Percentiles rank a stretch among this genome's conserved stretches.
Evolutionary conservation across 2,329 filamentous ascomycete species (phyloP).

Genomic region (Fusarium cicatricum): DNA sequence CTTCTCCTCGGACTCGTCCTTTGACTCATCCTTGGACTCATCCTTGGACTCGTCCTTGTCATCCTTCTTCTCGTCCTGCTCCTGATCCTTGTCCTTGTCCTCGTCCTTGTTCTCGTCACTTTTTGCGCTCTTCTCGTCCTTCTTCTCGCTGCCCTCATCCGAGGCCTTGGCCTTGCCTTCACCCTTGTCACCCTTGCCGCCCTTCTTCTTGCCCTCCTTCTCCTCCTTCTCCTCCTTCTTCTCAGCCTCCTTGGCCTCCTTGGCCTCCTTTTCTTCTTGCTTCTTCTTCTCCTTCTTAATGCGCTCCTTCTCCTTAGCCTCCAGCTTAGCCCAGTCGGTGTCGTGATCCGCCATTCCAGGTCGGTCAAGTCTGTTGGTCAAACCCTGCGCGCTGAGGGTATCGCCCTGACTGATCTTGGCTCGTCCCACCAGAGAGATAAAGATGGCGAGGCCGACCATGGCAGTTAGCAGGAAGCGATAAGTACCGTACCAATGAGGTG

Average conservation of each 20-base stretch:
- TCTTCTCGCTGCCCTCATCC: conserved; percentile 14
- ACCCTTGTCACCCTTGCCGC: conserved; percentile 37
- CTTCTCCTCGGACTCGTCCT: conserved; percentile 5
- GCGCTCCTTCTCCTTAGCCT: conserved; percentile 52
- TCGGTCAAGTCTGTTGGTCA: conserved; percentile 51
- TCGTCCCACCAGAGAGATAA: conserved; percentile 81
- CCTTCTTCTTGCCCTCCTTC: conserved; percentile 43
- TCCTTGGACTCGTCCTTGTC: conserved; percentile 24
- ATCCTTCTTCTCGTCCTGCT: conserved; percentile 25
- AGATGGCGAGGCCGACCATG: conserved; percentile 83
- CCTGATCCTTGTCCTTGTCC: conserved; percentile 29
- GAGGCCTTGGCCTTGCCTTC: conserved; percentile 15
- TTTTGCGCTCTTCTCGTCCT: conserved; percentile 32
- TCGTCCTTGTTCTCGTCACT: conserved; percentile 22
- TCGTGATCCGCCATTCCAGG: conserved; percentile 47
- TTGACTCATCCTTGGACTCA: neutral
- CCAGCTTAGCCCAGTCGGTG: conserved; percentile 57
- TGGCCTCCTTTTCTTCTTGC: conserved; percentile 49
- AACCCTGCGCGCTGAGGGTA: conserved; percentile 44
- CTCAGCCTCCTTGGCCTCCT: conserved; percentile 46
- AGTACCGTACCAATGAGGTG: conserved; percentile 83
- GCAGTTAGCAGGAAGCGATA: conserved; percentile 95
- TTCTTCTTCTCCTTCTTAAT: conserved; percentile 51
- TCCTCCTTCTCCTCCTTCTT: conserved; percentile 46
- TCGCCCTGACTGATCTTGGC: conserved; percentile 69